Conservation (phyloP, 73 alveolate species). For the Stentor coeruleus region DNA sequence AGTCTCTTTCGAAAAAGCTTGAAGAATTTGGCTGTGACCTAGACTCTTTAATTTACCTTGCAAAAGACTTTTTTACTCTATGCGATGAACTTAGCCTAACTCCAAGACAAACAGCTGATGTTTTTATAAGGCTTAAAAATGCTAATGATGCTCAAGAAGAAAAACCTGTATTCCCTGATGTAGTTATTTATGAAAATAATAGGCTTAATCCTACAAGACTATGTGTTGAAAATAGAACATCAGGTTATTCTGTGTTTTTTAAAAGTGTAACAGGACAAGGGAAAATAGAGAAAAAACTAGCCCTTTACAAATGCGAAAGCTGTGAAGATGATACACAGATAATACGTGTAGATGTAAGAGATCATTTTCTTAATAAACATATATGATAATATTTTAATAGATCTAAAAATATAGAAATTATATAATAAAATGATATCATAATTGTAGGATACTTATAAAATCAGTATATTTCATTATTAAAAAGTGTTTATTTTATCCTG, state of each 20-base stretch:
- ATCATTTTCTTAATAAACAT: background rate
- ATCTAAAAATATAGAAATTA: too few relatives aligned
- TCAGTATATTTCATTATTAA: too few relatives aligned
- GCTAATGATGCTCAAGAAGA: background rate
- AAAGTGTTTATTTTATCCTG: too few relatives aligned
- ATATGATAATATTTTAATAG: background rate
- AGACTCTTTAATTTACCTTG: conserved; percentile 9
- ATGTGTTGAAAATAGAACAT: background rate
- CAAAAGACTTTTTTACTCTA: conserved; percentile 13
- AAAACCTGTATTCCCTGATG: background rate
- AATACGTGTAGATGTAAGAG: background rate
- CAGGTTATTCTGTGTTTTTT: background rate
- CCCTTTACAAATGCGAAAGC: background rate
- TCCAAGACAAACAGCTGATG: conserved; percentile 2
- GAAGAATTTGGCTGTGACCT: conserved; percentile 24
- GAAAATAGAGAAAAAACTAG: background rate
- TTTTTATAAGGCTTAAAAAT: background rate
- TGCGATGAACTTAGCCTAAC: conserved; percentile 7
- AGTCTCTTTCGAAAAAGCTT: background rate
- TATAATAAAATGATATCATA: too few relatives aligned
- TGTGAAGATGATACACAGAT: background rate
- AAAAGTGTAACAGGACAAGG: conserved; percentile 15
- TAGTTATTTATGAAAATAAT: background rate
- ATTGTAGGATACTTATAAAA: too few relatives aligned
- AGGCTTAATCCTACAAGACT: background rate